These are phyloP conservation scores for Leishmania amazonensis DNA, from an alignment of 208 protist genomes.

Conservation along the genomic window DNA sequence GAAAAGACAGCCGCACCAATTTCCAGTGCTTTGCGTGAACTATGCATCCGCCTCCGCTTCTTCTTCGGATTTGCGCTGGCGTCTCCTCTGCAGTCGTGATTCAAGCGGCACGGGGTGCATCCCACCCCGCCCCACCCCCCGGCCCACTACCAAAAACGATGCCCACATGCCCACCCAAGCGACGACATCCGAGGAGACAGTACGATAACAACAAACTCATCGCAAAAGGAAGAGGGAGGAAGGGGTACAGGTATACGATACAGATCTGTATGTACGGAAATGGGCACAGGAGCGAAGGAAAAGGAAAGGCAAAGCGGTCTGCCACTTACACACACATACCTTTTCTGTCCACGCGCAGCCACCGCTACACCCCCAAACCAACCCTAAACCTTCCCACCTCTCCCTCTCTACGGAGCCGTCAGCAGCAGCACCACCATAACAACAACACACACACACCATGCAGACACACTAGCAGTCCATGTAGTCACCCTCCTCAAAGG, in stretches of 20 bases:
- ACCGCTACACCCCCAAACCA: background rate
- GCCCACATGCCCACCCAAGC: background rate
- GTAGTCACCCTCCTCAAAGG: conserved; percentile 54
- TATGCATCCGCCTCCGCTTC: background rate
- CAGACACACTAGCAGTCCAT: conserved; percentile 25
- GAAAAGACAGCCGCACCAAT: background rate
- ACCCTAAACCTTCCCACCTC: background rate
- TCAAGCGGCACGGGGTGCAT: background rate
- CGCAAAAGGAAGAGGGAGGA: background rate
- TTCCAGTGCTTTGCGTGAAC: background rate
- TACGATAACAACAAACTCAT: background rate
- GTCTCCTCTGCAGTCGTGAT: background rate
- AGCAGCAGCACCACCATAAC: background rate
- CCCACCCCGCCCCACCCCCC: too few species aligned
- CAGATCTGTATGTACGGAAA: background rate
- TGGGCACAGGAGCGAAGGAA: background rate
- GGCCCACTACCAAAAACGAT: background rate
- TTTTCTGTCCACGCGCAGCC: background rate
- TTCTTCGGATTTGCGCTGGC: background rate
- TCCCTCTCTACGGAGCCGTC: background rate
- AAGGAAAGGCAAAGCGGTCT: background rate
- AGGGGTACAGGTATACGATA: background rate
- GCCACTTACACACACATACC: background rate
- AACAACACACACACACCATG: background rate
- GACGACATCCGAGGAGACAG: background rate